Evolutionary conservation across 768 basidiomycete genomes (phyloP).

Genomic region (Suillus occidentalis): DNA sequence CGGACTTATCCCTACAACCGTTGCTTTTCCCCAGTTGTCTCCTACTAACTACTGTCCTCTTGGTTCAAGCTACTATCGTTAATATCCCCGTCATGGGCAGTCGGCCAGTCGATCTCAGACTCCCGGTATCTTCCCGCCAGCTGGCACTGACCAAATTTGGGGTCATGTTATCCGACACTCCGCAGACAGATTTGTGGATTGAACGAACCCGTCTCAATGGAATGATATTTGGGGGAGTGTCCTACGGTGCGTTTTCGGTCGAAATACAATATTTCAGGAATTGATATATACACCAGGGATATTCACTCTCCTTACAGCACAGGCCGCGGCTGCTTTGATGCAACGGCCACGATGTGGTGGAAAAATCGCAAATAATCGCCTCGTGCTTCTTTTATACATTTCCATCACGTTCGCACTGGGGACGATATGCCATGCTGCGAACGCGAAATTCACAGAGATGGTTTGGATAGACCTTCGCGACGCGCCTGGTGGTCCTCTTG

Average conservation of each 20-base stretch:
- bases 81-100: not conserved
- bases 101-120: conserved; percentile 1
- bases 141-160: not conserved
- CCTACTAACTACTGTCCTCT: conserved; percentile 11
- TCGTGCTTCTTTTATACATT: conserved; percentile 22
- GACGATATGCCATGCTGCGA: conserved; percentile 27
- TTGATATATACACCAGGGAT: conserved; percentile 16
- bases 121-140: not conserved
- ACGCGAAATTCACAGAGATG: conserved; percentile 31
- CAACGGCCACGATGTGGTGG: conserved; percentile 4
- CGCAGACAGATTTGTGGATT: conserved; percentile 25
- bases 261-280: not conserved
- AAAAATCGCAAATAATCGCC: conserved; percentile 4
- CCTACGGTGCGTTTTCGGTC: conserved; percentile 19
- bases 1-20: not conserved
- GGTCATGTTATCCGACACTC: conserved; percentile 19
- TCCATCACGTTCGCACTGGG: conserved; percentile 27
- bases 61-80: conserved; percentile 18
- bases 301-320: conserved; percentile 22
- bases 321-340: conserved; percentile 15
- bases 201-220: conserved; percentile 28
- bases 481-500: conserved; percentile 12
- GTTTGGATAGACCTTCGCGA: conserved; percentile 34
- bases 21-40: not conserved
- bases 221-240: conserved; percentile 19